Base-by-base conservation (phyloP, 139 green algal genomes). In the Haematococcus lacustris region DNA sequence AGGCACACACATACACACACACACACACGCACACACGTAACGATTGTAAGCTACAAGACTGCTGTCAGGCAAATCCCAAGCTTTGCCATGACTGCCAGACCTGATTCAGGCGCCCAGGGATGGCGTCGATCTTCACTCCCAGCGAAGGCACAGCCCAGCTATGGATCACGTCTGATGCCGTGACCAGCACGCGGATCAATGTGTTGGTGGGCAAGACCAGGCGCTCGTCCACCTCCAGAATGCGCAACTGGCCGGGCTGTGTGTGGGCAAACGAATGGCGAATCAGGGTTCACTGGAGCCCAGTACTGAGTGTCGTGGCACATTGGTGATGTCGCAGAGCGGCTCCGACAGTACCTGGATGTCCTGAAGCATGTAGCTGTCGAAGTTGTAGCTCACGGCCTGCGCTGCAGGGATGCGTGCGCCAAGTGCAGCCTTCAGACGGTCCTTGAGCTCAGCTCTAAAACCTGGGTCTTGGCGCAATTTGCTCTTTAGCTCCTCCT, bases 31-130 rank as follows among this genome's bases (percentile, higher is more conserved):
- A n/a, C n/a, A n/a, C n/a, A n/a, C n/a, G n/a, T n/a, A n/a, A n/a
- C n/a, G n/a, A n/a, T n/a, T n/a, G n/a, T n/a, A n/a, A n/a, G n/a
- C n/a, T n/a, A n/a, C n/a, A n/a, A n/a, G n/a, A n/a, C n/a, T n/a
- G n/a, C n/a, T n/a, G 23, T 17, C n/a, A n/a, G n/a, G n/a, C n/a
- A n/a, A n/a, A n/a, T n/a, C n/a, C n/a, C n/a, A n/a, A n/a, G n/a
- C n/a, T n/a, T n/a, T n/a, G n/a, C n/a, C n/a, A n/a, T n/a, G n/a
- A n/a, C n/a, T n/a, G n/a, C 72, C 77, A 78, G 61, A 83, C 76
- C 73, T 91, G 86, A 76, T 89, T 91, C 62, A 91, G 80, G 51
- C 86, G 82, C 37, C 86, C 86, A 38, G 86, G 86, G 38, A 91
- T 75, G 40, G 82, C 82, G 40, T 90, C 85, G 40, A 83, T 83